These are phyloP conservation scores for Pleurotus pulmonarius DNA, from an alignment of 768 basidiomycete genomes.

Conservation along the genomic window DNA sequence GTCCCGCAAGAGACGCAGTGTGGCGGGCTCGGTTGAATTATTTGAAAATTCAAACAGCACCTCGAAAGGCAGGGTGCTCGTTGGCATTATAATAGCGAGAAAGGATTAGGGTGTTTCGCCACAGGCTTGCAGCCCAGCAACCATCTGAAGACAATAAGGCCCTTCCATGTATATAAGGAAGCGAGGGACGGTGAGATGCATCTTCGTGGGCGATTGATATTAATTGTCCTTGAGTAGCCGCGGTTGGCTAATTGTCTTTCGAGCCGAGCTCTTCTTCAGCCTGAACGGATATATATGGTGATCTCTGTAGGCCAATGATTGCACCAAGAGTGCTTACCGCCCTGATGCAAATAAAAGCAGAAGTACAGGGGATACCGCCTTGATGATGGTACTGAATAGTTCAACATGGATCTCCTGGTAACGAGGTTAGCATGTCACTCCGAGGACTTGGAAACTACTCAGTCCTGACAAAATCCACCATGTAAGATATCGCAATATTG, in stretches of 20 bases:
- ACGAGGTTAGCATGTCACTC: too few relatives aligned
- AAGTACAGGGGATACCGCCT: too few relatives aligned
- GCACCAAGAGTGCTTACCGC: too few relatives aligned
- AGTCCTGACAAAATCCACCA: too few relatives aligned
- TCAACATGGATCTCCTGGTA: too few relatives aligned
- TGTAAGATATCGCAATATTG: too few relatives aligned
- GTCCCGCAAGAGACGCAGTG: slow-evolving; percentile 33
- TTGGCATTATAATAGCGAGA: slow-evolving; percentile 30
- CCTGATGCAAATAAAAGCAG: too few relatives aligned
- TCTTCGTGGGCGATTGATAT: slow-evolving; percentile 11
- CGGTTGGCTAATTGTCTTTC: slow-evolving; percentile 15
- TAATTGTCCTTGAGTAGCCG: slow-evolving; percentile 9
- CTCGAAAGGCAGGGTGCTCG: slow-evolving; percentile 50
- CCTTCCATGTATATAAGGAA: slow-evolving; percentile 1
- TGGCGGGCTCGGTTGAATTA: slow-evolving; percentile 36
- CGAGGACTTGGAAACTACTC: too few relatives aligned
- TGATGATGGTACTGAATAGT: too few relatives aligned
- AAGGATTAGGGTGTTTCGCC: not conserved
- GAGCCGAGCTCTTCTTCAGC: too few relatives aligned
- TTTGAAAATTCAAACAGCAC: slow-evolving; percentile 49
- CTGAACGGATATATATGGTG: too few relatives aligned
- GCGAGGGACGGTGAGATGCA: not conserved
- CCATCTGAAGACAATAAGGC: slow-evolving; percentile 4
- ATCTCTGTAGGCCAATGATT: too few relatives aligned
- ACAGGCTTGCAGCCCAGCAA: not conserved